These are phyloP conservation scores for Takakia lepidozioides DNA, from an alignment of 225 moss, liverwort and hornwort species.

Conservation along the genomic window DNA sequence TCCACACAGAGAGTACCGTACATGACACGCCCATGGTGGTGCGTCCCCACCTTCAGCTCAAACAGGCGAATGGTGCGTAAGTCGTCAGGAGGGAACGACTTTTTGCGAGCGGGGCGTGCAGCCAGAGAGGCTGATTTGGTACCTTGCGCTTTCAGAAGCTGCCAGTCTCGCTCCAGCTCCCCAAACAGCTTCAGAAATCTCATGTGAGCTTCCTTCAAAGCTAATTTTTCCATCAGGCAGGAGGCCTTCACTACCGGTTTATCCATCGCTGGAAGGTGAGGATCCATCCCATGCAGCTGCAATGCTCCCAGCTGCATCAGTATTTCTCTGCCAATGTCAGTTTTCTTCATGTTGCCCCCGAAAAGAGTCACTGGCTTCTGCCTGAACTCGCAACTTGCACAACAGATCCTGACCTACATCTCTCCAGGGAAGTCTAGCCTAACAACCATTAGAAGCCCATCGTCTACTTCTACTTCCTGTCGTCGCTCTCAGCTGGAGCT, in stretches of 20 bases:
- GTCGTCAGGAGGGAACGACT: slow-evolving; percentile 15
- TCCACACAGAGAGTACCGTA: slow-evolving; percentile 60
- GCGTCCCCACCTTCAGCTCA: slow-evolving; percentile 56
- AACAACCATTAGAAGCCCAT: too few relatives aligned
- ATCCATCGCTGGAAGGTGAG: slow-evolving; percentile 43
- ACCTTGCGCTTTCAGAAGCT: slow-evolving; percentile 35
- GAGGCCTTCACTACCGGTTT: slow-evolving; percentile 41
- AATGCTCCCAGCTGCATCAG: too few relatives aligned
- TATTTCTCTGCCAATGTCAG: too few relatives aligned
- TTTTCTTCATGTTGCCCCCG: too few relatives aligned
- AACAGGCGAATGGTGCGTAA: slow-evolving; percentile 41
- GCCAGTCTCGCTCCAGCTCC: slow-evolving; percentile 54
- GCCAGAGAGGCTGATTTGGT: slow-evolving; percentile 12
- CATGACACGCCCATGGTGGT: slow-evolving; percentile 63
- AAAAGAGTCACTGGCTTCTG: too few relatives aligned
- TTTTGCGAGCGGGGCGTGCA: slow-evolving; percentile 12
- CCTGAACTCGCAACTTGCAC: too few relatives aligned
- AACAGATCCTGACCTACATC: too few relatives aligned
- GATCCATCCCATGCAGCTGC: slow-evolving; percentile 10
- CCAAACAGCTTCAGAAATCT: slow-evolving; percentile 50
- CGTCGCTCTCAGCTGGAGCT: too few relatives aligned
- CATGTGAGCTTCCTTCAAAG: slow-evolving; percentile 40
- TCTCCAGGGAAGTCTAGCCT: too few relatives aligned
- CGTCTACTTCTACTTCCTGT: too few relatives aligned
- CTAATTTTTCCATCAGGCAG: slow-evolving; percentile 30